Base-by-base conservation (phyloP, 768 basidiomycete genomes). In the Russula foetens region DNA sequence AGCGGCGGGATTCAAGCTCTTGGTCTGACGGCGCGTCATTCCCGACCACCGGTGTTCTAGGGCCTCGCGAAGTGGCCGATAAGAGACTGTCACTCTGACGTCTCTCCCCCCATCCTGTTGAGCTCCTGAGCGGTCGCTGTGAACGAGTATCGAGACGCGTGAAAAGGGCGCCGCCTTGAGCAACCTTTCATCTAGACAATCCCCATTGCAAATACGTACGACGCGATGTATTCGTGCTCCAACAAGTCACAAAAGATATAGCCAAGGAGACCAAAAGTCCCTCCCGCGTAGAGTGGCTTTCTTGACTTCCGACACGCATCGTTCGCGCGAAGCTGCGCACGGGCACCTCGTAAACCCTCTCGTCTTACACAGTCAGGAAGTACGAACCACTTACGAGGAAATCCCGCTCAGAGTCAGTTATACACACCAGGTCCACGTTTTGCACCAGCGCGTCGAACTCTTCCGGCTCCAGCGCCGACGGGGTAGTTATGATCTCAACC, bases 231-330 rank as follows among this genome's bases (percentile, higher is more conserved):
- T 63, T 93, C 86, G 68, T 97, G 96, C 57, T 82, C 79, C 58
- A 94, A 77, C 57, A 99, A 79, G 71, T 98, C 95, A 63, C 92
- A 92, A 70, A 98, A 97, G 68, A 97, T 92, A 73, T 92, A 99
- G 17, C 96, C 96, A 48, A 85, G 75, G 60, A 95, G 77, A 23
- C 96, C 96, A 70, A 92, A 95, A 17, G 89, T 87, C 12, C 91
- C 91, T 1, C 94, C 94, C n/a, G 87, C 84, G 67, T 97, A 98
- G 71, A 98, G 87, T 7, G 90, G 86, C 63, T 86, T 92, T 45
- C 77, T 75, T 51, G 81, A 76, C 58, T 80, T 79, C 61, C 94
- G 80, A 71, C 93, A 92, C n/a, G 84, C 77, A 53, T 83, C 80
- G 71, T 98, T 95, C 56, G 95, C 78, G 51, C 75, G 77, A 66